Base-by-base conservation (phyloP, 2,329 filamentous ascomycete genomes). In the Delphinella strobiligena region DNA sequence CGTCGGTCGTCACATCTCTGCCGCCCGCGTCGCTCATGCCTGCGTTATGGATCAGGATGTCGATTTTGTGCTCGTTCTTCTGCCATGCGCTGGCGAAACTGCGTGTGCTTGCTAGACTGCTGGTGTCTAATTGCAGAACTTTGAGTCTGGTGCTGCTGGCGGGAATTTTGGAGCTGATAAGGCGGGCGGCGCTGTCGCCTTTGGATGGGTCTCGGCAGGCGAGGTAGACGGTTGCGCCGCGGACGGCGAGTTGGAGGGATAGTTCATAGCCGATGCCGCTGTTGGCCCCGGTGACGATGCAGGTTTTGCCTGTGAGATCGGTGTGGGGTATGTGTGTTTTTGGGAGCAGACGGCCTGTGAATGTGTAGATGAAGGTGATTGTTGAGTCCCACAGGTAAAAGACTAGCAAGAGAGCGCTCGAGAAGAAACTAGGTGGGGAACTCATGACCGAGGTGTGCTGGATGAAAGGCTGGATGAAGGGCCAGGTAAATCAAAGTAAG, bases 1-100 rank as follows among this genome's bases (percentile, higher is more conserved):
- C 48, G n/a, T 51, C 47, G 9, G 31, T 19, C 2, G 48, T 50
- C 11, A 41, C 40, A 9, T 38, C 39, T 5, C 42, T 31, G 24
- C 41, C 42, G 2, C 18, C 16, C 7, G 41, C 30, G 27, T 31
- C 48, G n/a, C 48, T 47, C 16, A 55, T 44, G 11, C 59, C 61
- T 18, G 61, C 60, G 38, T 63, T 63, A 29, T 62, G 43, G 4
- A 62, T 43, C 8, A 52, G 53, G 24, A 61, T 50, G 35, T 62
- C 59, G 31, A 34, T 35, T 2, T 17, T 15, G 10, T 27, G 7
- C 7, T 27, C 22, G 7, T 19, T 22, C 30, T 17, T 5, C 12
- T 5, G 12, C 19, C 43, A 37, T 24, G 51, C 52, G 10, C 48
- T 50, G 27, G 48, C 45, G 33, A 50, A 49, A 16, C 16, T 35